phyloP scores from a whole-genome alignment of 192 early-diverging fungal species.

The Entomortierella beljakovae region DNA sequence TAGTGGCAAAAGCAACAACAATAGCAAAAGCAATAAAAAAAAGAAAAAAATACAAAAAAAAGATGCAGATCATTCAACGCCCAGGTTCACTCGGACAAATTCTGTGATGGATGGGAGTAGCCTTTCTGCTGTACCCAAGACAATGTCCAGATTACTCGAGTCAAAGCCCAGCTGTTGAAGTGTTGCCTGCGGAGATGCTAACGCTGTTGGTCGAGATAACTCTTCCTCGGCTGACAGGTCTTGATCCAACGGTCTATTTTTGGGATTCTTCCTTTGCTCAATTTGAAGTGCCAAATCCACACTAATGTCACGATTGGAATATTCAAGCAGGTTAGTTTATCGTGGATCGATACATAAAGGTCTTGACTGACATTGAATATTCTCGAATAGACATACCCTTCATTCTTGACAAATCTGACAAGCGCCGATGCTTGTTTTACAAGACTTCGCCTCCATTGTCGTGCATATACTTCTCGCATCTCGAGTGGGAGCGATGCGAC shows the following conservation, averaged over 20 bases:
- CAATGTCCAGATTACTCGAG: slow-evolving; percentile 55
- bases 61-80: slow-evolving; percentile 23
- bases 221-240: slow-evolving; percentile 14
- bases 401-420: slow-evolving; percentile 57
- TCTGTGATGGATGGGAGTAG: slow-evolving; percentile 58
- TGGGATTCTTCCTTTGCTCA: slow-evolving; percentile 9
- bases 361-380: too few relatives aligned
- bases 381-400: slow-evolving; percentile 23
- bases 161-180: slow-evolving; percentile 48
- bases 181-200: slow-evolving; percentile 14
- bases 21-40: slow-evolving; percentile 1
- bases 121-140: slow-evolving; percentile 61
- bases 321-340: neutral
- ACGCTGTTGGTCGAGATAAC: neutral
- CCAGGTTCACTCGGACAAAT: slow-evolving; percentile 49
- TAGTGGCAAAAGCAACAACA: neutral
- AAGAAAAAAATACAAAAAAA: slow-evolving; percentile 2
- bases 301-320: slow-evolving; percentile 3
- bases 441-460: slow-evolving; percentile 61
- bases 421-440: slow-evolving; percentile 55
- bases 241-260: neutral
- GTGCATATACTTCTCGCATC: slow-evolving; percentile 63
- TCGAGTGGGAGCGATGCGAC: slow-evolving; percentile 51
- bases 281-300: slow-evolving; percentile 27
- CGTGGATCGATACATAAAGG: neutral